Conservation (phyloP, 192 early-diverging fungal species). For the Gaertneriomyces semiglobifer region DNA sequence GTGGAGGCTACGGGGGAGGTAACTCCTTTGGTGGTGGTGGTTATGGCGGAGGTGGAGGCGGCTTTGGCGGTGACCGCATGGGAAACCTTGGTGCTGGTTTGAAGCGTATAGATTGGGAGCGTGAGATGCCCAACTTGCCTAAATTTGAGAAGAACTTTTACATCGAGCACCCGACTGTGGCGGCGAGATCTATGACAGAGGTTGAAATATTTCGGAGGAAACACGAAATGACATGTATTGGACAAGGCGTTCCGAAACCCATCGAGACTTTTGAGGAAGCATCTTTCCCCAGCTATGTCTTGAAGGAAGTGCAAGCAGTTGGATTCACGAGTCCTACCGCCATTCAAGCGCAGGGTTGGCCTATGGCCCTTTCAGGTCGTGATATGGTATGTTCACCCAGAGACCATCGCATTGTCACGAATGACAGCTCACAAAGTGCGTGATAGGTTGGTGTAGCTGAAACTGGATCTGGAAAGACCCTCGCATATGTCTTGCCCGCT, state of each 20-base stretch:
- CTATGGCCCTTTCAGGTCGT: conserved; percentile 93
- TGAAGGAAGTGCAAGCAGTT: conserved; percentile 77
- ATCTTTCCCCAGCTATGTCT: conserved; percentile 86
- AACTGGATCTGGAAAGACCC: conserved; percentile 79
- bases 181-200: conserved; percentile 63
- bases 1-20: conserved; percentile 40
- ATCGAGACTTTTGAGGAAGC: conserved; percentile 86
- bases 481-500: conserved; percentile 90
- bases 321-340: conserved; percentile 87
- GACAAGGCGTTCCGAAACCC: conserved; percentile 85
- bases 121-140: conserved; percentile 49
- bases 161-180: conserved; percentile 73
- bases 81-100: conserved; percentile 55
- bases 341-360: conserved; percentile 98
- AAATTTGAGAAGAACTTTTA: conserved; percentile 98
- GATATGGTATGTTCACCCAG: conserved; percentile 68
- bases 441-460: conserved; percentile 45
- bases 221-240: conserved; percentile 82
- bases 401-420: too few species aligned
- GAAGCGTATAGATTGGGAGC: conserved; percentile 65
- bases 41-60: conserved; percentile 30
- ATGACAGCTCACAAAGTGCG: neutral
- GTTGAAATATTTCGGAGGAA: conserved; percentile 72
- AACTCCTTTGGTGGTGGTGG: conserved; percentile 47
- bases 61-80: conserved; percentile 42